Percentiles rank a stretch among this genome's conserved stretches.
Evolutionary conservation across 768 basidiomycete species (phyloP).

Genomic region (Hemileccinum rubropunctum): DNA sequence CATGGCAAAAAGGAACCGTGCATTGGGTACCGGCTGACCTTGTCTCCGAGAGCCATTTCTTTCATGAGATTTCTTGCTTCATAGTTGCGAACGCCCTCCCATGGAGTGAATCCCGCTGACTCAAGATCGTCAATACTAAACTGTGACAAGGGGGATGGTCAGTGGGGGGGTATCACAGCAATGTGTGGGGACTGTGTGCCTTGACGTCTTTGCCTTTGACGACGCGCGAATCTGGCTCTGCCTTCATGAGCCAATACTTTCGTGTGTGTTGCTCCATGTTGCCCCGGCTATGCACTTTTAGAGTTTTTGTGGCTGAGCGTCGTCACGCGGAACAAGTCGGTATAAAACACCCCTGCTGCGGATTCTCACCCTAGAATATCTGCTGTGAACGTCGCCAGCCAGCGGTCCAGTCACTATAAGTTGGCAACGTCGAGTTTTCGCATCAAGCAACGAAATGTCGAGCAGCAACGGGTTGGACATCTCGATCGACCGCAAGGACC

Average conservation of each 20-base stretch:
- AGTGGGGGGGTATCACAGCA: neutral
- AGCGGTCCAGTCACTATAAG: slow-evolving; percentile 13
- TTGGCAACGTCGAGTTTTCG: neutral
- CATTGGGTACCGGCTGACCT: slow-evolving; percentile 41
- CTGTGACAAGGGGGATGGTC: slow-evolving; percentile 34
- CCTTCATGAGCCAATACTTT: slow-evolving; percentile 74
- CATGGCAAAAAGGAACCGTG: neutral
- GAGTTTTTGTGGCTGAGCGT: no score
- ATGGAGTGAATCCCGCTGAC: slow-evolving; percentile 60
- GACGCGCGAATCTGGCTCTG: slow-evolving; percentile 79
- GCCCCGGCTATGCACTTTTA: no score
- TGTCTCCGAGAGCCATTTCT: slow-evolving; percentile 72
- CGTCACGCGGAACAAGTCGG: no score
- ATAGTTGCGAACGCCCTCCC: slow-evolving; percentile 88
- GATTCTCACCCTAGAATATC: neutral
- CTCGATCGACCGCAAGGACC: slow-evolving; percentile 50
- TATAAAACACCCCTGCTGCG: neutral
- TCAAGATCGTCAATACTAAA: slow-evolving; percentile 90
- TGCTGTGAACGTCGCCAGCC: slow-evolving; percentile 3
- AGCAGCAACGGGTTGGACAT: slow-evolving; percentile 15
- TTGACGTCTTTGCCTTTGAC: slow-evolving; percentile 89
- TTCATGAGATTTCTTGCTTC: slow-evolving; percentile 84
- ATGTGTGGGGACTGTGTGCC: slow-evolving; percentile 34
- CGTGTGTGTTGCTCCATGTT: slow-evolving; percentile 7
- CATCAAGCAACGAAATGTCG: slow-evolving; percentile 22